Evolutionary conservation across 208 protist genomes (phyloP).

Genomic region (Crithidia expoeki): DNA sequence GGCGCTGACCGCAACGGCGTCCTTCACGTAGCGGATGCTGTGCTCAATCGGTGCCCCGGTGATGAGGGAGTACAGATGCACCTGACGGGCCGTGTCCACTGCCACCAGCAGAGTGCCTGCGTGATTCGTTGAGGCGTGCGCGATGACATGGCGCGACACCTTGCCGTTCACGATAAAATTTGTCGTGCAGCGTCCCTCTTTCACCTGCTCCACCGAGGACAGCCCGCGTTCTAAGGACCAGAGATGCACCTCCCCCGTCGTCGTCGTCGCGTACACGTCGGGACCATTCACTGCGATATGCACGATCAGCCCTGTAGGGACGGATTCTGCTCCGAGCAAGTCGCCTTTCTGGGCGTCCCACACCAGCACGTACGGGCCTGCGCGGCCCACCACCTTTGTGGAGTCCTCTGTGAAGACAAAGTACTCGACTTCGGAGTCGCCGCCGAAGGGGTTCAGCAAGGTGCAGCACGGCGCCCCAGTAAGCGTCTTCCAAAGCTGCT

Average conservation of each 20-base stretch:
- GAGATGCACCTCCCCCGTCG: conserved; percentile 55
- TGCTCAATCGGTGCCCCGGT: conserved; percentile 35
- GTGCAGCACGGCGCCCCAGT: conserved; percentile 40
- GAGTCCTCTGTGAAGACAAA: conserved; percentile 69
- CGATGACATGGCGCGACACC: conserved; percentile 53
- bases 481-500: conserved; percentile 71
- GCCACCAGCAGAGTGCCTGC: conserved; percentile 29
- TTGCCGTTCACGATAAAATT: conserved; percentile 67
- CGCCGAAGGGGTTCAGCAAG: conserved; percentile 41
- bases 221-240: conserved; percentile 57
- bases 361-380: conserved; percentile 45
- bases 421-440: conserved; percentile 40
- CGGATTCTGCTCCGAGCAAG: conserved; percentile 54
- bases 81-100: conserved; percentile 30
- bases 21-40: conserved; percentile 24
- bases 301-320: conserved; percentile 52
- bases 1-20: conserved; percentile 39
- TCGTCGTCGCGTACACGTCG: conserved; percentile 57
- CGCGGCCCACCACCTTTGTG: conserved; percentile 53
- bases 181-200: conserved; percentile 55
- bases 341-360: conserved; percentile 64
- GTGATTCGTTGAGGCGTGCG: conserved; percentile 40
- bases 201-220: conserved; percentile 53
- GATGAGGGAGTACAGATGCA: conserved; percentile 50
- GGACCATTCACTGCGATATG: conserved; percentile 55